Conservation (phyloP, 768 basidiomycete genomes). For the Russula abietina region DNA sequence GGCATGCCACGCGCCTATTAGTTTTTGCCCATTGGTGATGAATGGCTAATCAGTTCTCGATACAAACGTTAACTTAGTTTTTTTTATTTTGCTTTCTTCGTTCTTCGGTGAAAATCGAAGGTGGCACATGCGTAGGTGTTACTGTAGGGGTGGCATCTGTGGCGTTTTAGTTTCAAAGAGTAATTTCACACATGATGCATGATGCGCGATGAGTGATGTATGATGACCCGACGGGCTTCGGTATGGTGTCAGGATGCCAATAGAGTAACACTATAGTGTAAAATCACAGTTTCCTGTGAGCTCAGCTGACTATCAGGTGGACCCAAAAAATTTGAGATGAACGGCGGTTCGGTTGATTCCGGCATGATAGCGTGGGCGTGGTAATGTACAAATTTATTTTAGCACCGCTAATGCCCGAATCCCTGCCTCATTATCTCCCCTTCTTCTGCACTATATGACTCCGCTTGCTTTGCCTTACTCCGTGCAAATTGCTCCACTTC, state of each 20-base stretch:
- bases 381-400: conserved; percentile 8
- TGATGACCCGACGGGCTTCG: background rate
- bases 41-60: conserved; percentile 68
- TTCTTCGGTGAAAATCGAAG: too few relatives aligned
- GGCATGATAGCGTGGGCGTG: background rate
- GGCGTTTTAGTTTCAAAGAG: background rate
- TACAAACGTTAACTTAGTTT: conserved; percentile 34
- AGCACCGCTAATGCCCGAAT: background rate
- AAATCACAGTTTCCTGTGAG: background rate
- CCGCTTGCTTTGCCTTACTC: background rate
- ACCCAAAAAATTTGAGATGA: background rate
- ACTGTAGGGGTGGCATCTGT: background rate
- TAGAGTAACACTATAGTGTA: too few relatives aligned
- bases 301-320: background rate
- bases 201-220: background rate
- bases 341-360: background rate
- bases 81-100: background rate
- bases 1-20: conserved; percentile 60
- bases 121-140: background rate
- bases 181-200: background rate
- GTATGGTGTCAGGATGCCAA: too few relatives aligned
- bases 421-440: background rate
- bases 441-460: background rate
- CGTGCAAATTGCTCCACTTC: background rate
- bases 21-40: conserved; percentile 35